These are phyloP conservation scores for Meyerozyma sp. DNA, from an alignment of 1,139 yeast genomes.

Conservation along the genomic window DNA sequence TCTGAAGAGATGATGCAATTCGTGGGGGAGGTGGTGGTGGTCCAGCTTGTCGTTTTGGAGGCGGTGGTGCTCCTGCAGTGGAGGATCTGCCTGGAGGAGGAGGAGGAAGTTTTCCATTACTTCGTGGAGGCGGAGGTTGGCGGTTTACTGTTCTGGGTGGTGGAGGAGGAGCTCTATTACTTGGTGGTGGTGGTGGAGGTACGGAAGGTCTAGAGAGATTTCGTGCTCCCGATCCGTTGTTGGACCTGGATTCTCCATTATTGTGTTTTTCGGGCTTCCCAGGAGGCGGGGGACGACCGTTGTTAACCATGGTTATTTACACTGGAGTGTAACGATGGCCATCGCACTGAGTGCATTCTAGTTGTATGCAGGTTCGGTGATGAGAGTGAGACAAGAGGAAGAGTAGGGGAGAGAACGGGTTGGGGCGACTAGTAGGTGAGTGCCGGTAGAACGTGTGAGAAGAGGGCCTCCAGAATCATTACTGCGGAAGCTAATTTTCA, in stretches of 20 bases:
- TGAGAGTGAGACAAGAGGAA: too few species aligned
- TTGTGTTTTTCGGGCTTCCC: neutral
- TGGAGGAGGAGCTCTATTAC: conserved; percentile 18
- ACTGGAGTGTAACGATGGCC: neutral
- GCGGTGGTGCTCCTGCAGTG: neutral
- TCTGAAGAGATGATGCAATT: conserved; percentile 8
- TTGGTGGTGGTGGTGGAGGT: conserved; percentile 18
- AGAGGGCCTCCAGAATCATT: too few species aligned
- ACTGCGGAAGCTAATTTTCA: too few species aligned
- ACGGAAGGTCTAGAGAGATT: conserved; percentile 4
- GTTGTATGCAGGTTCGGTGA: neutral
- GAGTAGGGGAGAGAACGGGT: too few species aligned
- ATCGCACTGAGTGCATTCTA: neutral
- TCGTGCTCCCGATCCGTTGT: neutral
- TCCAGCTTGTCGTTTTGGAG: conserved; percentile 16
- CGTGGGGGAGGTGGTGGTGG: conserved; percentile 9
- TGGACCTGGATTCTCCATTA: neutral
- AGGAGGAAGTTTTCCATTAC: conserved; percentile 7
- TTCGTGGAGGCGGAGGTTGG: neutral
- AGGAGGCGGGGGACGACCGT: conserved; percentile 1
- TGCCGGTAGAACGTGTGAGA: too few species aligned
- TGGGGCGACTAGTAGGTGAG: too few species aligned
- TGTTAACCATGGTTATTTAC: neutral
- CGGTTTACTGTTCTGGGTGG: conserved; percentile 12
- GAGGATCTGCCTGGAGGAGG: conserved; percentile 10